Percentiles rank a stretch among this genome's conserved stretches.
Conservation (phyloP, 2,329 filamentous ascomycete genomes). For the Chrysoporthe austroafricana region DNA sequence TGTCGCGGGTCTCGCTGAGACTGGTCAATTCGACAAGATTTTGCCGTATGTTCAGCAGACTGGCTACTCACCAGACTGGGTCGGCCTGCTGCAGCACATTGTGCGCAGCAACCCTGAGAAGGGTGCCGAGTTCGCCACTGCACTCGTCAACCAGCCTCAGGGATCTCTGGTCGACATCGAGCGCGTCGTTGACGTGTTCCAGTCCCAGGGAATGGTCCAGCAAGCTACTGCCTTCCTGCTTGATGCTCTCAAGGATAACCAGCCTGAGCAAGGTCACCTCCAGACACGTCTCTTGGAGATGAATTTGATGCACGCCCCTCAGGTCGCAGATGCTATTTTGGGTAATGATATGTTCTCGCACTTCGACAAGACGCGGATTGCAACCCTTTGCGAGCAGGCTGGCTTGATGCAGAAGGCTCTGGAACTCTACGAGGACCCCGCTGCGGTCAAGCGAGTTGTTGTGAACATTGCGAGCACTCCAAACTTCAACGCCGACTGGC, state of each 20-base stretch:
- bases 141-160: slow-evolving; percentile 85
- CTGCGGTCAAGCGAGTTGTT: slow-evolving; percentile 86
- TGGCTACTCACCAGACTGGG: slow-evolving; percentile 95
- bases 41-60: slow-evolving; percentile 84
- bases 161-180: slow-evolving; percentile 90
- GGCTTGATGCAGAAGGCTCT: slow-evolving; percentile 84
- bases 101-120: slow-evolving; percentile 91
- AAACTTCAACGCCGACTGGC: slow-evolving; percentile 88
- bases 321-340: slow-evolving; percentile 96
- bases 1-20: slow-evolving; percentile 91
- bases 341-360: slow-evolving; percentile 98
- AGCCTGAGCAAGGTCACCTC: slow-evolving; percentile 87
- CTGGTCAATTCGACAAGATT: slow-evolving; percentile 96
- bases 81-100: slow-evolving; percentile 88
- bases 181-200: slow-evolving; percentile 95
- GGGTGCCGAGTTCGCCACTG: slow-evolving; percentile 91
- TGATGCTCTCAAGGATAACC: slow-evolving; percentile 93
- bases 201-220: slow-evolving; percentile 96
- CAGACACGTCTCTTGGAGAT: slow-evolving; percentile 97
- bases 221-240: slow-evolving; percentile 97
- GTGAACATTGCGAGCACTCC: slow-evolving; percentile 81
- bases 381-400: slow-evolving; percentile 89
- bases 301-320: slow-evolving; percentile 95
- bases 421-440: slow-evolving; percentile 92
- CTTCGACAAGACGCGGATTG: slow-evolving; percentile 90